Evolutionary conservation across 75 land plant genomes (phyloP).

Genomic region (Pseudotsuga menziesii): DNA sequence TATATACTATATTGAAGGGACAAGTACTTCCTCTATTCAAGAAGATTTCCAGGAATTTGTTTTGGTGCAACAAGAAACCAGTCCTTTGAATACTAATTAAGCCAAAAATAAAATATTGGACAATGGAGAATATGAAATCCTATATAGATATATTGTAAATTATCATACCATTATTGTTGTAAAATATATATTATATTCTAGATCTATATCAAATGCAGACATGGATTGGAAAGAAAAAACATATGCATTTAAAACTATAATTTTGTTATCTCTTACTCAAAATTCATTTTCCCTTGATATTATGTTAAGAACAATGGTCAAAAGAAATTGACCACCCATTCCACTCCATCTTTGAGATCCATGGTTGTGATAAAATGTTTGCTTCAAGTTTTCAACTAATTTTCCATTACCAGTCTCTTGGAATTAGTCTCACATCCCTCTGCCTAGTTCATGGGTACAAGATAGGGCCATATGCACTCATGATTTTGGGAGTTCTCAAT

Average conservation of each 20-base stretch:
- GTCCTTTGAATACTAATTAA: neutral
- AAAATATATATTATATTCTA: neutral
- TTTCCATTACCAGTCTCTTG: too few species aligned
- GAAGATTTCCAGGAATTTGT: neutral
- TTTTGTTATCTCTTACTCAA: too few species aligned
- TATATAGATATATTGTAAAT: neutral
- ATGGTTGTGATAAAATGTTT: too few species aligned
- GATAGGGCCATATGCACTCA: too few species aligned
- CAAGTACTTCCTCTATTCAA: neutral
- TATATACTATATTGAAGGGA: conserved; percentile 11
- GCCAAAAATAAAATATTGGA: neutral
- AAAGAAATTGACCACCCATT: too few species aligned
- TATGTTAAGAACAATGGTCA: too few species aligned
- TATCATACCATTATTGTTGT: neutral
- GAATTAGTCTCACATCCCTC: too few species aligned
- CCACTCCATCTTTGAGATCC: too few species aligned
- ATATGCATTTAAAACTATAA: neutral
- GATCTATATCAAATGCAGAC: neutral
- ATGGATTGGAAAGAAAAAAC: neutral
- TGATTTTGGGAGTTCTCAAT: too few species aligned
- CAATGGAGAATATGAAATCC: neutral
- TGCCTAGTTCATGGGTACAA: too few species aligned
- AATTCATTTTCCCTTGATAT: too few species aligned
- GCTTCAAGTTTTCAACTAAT: too few species aligned
- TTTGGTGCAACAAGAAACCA: neutral